Evolutionary conservation across 2,329 filamentous ascomycete species (phyloP).

Genomic region (Microcyclosporella mali): DNA sequence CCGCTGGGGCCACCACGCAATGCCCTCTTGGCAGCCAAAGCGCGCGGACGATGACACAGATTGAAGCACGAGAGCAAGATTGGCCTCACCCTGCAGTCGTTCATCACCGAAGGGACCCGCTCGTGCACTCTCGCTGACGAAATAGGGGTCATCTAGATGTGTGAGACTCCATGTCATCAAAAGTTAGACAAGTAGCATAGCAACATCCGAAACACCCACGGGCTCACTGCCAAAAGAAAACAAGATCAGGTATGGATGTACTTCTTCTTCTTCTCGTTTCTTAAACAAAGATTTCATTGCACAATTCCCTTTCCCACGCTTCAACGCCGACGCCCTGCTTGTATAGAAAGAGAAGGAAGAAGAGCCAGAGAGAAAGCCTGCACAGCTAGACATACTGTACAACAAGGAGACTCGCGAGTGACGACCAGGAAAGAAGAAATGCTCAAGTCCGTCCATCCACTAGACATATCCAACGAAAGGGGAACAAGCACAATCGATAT

Average conservation of each 20-base stretch:
- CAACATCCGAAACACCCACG: conserved; percentile 1
- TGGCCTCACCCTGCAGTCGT: background rate
- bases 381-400: background rate
- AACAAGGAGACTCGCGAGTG: background rate
- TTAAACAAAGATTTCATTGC: no score
- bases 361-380: background rate
- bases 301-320: background rate
- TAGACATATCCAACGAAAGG: no score
- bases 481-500: no score
- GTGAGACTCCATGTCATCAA: background rate
- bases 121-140: background rate
- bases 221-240: background rate
- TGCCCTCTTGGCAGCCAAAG: no score
- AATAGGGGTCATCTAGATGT: background rate
- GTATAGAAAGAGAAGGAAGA: background rate
- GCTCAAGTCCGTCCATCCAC: background rate
- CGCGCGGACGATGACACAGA: no score
- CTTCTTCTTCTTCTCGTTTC: background rate
- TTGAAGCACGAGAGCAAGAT: background rate
- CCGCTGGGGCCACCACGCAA: no score
- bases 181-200: background rate
- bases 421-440: background rate
- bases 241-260: background rate
- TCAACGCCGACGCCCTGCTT: background rate
- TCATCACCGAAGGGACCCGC: background rate